A percentile compares a stretch with the other conserved stretches of the same genome.
Conservation (phyloP, 139 green algal genomes). For the Chlorella sp. region DNA sequence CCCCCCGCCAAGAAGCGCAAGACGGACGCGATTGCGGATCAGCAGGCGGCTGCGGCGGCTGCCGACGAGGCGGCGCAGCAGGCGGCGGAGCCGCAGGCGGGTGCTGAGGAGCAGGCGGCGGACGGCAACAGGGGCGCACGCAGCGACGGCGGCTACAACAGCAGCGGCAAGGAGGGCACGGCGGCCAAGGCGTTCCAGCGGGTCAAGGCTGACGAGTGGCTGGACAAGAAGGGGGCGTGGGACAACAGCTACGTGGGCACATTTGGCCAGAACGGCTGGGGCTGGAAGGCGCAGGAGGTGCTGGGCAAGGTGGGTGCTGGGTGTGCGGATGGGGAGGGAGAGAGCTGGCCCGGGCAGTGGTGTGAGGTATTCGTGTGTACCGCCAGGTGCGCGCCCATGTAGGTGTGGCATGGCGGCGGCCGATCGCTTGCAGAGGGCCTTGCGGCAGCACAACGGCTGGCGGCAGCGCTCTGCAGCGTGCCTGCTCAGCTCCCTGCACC, state of each 20-base stretch:
- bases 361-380: no score
- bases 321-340: neutral
- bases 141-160: slow-evolving; percentile 11
- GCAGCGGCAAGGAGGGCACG: slow-evolving; percentile 27
- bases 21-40: neutral
- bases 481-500: neutral
- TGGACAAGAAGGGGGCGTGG: slow-evolving; percentile 80
- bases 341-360: neutral
- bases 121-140: neutral
- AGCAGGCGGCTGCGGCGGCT: neutral
- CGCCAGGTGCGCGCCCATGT: no score
- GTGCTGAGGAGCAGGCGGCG: neutral
- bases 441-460: no score
- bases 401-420: neutral
- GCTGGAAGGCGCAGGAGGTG: slow-evolving; percentile 92
- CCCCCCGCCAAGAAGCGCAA: slow-evolving; percentile 1
- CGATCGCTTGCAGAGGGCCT: no score
- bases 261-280: slow-evolving; percentile 85
- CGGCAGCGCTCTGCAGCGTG: no score
- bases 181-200: slow-evolving; percentile 79
- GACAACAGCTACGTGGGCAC: slow-evolving; percentile 78
- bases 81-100: neutral
- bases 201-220: slow-evolving; percentile 84
- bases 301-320: slow-evolving; percentile 69
- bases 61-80: neutral